These are phyloP conservation scores for Nematocida parisii DNA, from an alignment of 371 early-diverging fungal genomes.

Conservation along the genomic window DNA sequence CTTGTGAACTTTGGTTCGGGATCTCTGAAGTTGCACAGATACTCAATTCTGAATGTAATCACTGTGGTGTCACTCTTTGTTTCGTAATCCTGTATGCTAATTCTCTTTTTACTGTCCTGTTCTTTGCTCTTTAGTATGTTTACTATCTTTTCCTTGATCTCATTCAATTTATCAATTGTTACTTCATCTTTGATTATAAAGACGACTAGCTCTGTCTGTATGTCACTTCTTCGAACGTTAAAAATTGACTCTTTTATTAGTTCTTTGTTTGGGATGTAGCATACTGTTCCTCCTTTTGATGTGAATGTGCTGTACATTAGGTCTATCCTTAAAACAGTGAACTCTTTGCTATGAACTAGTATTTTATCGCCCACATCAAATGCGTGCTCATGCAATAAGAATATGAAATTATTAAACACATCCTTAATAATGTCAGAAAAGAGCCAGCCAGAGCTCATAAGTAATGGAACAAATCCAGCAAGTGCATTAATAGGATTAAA, in stretches of 20 bases:
- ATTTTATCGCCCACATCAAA: conserved; percentile 69
- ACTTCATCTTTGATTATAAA: conserved; percentile 53
- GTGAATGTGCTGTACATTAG: conserved; percentile 67
- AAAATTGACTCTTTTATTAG: conserved; percentile 63
- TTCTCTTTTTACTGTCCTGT: conserved; percentile 58
- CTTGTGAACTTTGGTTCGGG: conserved; percentile 54
- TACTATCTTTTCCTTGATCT: conserved; percentile 56
- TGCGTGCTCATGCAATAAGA: conserved; percentile 67
- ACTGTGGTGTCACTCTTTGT: conserved; percentile 36
- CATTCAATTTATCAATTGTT: conserved; percentile 51
- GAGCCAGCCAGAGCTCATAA: conserved; percentile 70
- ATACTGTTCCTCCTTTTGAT: conserved; percentile 57
- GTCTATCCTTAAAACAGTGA: conserved; percentile 65
- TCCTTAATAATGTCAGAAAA: conserved; percentile 70
- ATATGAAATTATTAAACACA: conserved; percentile 70
- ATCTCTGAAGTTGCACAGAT: conserved; percentile 67
- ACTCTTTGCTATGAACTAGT: conserved; percentile 61
- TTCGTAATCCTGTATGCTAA: conserved; percentile 60
- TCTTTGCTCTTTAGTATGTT: conserved; percentile 46
- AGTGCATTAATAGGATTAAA: conserved; percentile 65
- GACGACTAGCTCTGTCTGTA: conserved; percentile 60
- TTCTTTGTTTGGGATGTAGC: conserved; percentile 67
- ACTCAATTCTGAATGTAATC: conserved; percentile 61
- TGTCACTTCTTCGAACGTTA: conserved; percentile 68
- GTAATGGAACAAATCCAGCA: conserved; percentile 64